Base-by-base conservation (phyloP, 2,329 filamentous ascomycete species). In the Botryosphaeria dothidea region DNA sequence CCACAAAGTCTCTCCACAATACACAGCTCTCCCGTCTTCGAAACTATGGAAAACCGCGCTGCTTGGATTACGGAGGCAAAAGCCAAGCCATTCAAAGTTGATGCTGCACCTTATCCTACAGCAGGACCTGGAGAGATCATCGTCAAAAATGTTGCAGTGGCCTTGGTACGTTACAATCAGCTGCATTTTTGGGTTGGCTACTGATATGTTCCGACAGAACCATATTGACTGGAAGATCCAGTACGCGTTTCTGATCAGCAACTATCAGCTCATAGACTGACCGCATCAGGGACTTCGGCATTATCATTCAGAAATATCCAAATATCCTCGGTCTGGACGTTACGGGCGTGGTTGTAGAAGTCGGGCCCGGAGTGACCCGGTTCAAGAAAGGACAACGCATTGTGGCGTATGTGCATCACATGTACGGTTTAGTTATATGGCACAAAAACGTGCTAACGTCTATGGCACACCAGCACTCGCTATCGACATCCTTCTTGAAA, bases 321-420 rank as follows among this genome's bases (percentile, higher is more conserved):
- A 69, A 69, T 21, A 69, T 79, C 25, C 67, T 79, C 7, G 77
- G 77, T 38, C 67, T 62, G 51, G 78, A 80, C 60, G 68, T 77
- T 21, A 75, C 77, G 21, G 78, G 78, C n/a, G 73, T 73, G 54
- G 70, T 79, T 25, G 66, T 70, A 36, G 75, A 73, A 49, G 72
- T 78, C 19, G 77, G 77, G 41, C 41, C 6, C 13, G 58, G 43
- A 17, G 58, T 62, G 4, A 62, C 27, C 15, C 43, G 25, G 5
- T 21, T 62, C 7, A 21, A 62, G 21, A 62, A 62, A 27, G 41
- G 58, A 2, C 43, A 62, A 13, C 41, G 58, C 3, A 43, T 48
- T 8, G 45, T 49, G 6, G 45, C 25, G 58, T 62, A 29, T 2
- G 58, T 23, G 19, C 1, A 46, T 13, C 43, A 46, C 23, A n/a